A percentile compares a stretch with the other conserved stretches of the same genome.
Evolutionary conservation across 441 rosid genomes (phyloP).

Genomic region (Viola pubescens): DNA sequence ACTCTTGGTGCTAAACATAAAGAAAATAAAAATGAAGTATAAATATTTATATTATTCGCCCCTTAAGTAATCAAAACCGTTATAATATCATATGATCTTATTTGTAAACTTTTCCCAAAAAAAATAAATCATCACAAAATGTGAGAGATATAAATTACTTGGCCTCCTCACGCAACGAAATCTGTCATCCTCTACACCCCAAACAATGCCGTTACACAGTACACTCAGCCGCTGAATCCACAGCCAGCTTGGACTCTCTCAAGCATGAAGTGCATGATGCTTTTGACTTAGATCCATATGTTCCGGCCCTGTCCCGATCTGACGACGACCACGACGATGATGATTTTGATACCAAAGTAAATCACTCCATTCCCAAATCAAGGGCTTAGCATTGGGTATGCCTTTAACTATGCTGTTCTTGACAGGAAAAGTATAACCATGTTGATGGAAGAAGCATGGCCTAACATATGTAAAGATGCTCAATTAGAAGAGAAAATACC

Average conservation of each 20-base stretch:
- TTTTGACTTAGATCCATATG: conserved; percentile 19
- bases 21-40: no score
- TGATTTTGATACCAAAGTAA: conserved; percentile 19
- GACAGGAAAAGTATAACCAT: conserved; percentile 26
- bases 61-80: no score
- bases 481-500: background rate
- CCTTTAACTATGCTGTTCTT: conserved; percentile 27
- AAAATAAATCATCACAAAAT: no score
- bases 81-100: no score
- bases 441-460: conserved; percentile 30
- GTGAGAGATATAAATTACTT: conserved; percentile 2
- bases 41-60: no score
- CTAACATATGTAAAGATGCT: conserved; percentile 8
- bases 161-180: conserved; percentile 14
- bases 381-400: conserved; percentile 29
- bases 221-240: conserved; percentile 24
- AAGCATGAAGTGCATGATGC: conserved; percentile 11
- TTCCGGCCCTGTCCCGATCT: conserved; percentile 17
- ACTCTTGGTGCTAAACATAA: no score
- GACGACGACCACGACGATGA: conserved; percentile 14
- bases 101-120: no score
- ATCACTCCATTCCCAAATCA: conserved; percentile 29
- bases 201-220: conserved; percentile 27
- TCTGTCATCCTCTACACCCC: conserved; percentile 22
- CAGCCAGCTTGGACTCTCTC: conserved; percentile 21